Percentiles rank a stretch among this genome's conserved stretches.
Conservation (phyloP, 2,329 filamentous ascomycete genomes). For the Aspergillus sp. region DNA sequence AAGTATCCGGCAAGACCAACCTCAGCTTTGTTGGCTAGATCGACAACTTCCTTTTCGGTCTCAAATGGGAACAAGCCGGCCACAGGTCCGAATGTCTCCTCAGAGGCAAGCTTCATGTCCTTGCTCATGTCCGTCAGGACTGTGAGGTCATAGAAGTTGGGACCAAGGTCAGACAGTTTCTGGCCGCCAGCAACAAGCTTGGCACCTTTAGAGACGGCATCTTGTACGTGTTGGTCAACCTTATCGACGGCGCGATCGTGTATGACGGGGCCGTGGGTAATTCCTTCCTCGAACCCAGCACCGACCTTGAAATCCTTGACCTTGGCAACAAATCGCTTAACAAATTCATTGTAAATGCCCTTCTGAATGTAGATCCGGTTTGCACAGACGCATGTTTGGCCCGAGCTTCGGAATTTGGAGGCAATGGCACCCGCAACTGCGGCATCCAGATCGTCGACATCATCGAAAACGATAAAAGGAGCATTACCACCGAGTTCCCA, state of each 20-base stretch:
- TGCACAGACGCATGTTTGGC: conserved; percentile 92
- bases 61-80: conserved; percentile 87
- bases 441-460: conserved; percentile 76
- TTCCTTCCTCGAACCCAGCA: conserved; percentile 45
- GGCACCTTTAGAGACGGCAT: conserved; percentile 75
- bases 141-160: conserved; percentile 87
- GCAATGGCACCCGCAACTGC: conserved; percentile 81
- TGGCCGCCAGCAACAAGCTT: conserved; percentile 74
- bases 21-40: conserved; percentile 75
- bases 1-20: conserved; percentile 95
- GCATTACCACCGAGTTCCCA: conserved; percentile 94
- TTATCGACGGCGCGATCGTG: conserved; percentile 79
- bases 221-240: conserved; percentile 75
- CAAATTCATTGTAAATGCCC: conserved; percentile 55
- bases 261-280: conserved; percentile 57
- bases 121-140: conserved; percentile 82
- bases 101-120: conserved; percentile 78
- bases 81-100: conserved; percentile 96
- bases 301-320: conserved; percentile 52
- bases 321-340: conserved; percentile 54
- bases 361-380: conserved; percentile 56
- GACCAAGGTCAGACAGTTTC: conserved; percentile 69
- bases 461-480: conserved; percentile 95
- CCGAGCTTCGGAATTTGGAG: conserved; percentile 90
- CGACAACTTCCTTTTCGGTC: conserved; percentile 83